These are phyloP conservation scores for Puccinia hordei DNA, from an alignment of 1,284 basidiomycete genomes.

Conservation along the genomic window DNA sequence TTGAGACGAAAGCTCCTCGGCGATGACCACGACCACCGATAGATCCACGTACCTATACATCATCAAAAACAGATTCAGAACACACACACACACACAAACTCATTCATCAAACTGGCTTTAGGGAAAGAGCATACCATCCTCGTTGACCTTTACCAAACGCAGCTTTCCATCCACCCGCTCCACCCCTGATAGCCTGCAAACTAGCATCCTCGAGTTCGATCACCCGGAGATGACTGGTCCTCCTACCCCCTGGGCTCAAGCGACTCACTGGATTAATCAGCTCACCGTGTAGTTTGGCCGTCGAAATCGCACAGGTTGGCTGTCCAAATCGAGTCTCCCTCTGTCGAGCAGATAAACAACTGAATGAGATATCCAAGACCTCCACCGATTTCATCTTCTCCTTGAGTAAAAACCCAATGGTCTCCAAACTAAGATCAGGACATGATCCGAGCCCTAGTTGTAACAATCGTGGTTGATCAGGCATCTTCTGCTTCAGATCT, in stretches of 20 bases:
- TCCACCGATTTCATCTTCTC: constrained; percentile 17
- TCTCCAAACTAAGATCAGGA: background rate
- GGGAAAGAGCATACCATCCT: constrained; percentile 21
- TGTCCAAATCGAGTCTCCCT: constrained; percentile 2
- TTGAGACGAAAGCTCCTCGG: background rate
- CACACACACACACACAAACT: background rate
- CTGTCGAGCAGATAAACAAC: constrained; percentile 26
- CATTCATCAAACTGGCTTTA: background rate
- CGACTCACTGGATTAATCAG: constrained; percentile 26
- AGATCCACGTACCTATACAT: constrained; percentile 34
- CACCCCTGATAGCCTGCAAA: constrained; percentile 27
- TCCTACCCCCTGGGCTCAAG: background rate
- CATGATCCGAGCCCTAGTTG: constrained; percentile 33
- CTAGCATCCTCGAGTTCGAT: constrained; percentile 35
- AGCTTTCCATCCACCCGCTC: constrained; percentile 29
- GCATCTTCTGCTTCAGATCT: constrained; percentile 22
- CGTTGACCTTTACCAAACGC: constrained; percentile 32
- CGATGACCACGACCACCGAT: constrained; percentile 3
- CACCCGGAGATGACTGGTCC: constrained; percentile 21
- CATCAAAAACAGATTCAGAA: no score
- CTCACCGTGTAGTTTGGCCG: constrained; percentile 19
- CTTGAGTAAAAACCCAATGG: background rate
- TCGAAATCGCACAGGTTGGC: background rate
- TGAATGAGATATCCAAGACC: constrained; percentile 30
- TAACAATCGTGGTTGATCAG: constrained; percentile 14